Evolutionary conservation across 306 rosid genomes (phyloP), one percentile per base, ranked within the genome.

Genomic region (Corylus avellana): DNA sequence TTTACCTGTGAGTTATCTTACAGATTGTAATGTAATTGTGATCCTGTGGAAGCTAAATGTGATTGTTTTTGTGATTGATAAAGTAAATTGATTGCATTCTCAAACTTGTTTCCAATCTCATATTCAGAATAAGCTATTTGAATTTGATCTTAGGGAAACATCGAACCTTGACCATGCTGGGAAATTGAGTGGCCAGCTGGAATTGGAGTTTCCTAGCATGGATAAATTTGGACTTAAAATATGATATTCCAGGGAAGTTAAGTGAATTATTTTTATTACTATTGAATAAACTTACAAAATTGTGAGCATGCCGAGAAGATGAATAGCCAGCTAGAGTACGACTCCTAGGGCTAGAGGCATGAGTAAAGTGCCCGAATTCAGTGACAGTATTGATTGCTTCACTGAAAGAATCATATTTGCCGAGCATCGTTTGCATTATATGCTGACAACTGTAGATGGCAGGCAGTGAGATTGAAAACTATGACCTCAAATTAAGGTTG

Each of bases 1-100:
- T 70, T 86, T 96, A 79, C 97, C 98, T 20, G 99, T 96, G 88
- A 93, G 98, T 86, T 84, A 82, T 64, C 75, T 67, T 79, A 50
- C 51, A 12, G 51, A 53, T 76, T 50, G 27, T 76, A 29, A 18
- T 18, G 29, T 49, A 18, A 13, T 75, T 61, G 29, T 84, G 35
- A 72, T 46, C 16, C 20, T 62, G 78, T 58, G 29, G 63, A 29
- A 71, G 66, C 32, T 75, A 67, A 12, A 68, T 25, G 11, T 32
- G 22, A 49, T 74, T 79, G 42, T 50, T 53, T 58, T 68, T 62
- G 4, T 73, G 27, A 68, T 47, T n/a, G 20, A 75, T 29, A 75
- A 69, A 44, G 46, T 55, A 3, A 42, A 62, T 78, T 81, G 62
- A 37, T 29, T 78, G 25, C 51, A 20, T 75, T 35, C 47, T 64